Evolutionary conservation across 73 alveolate genomes (phyloP), one percentile per base, ranked within the genome.

Genomic region (Strombidium stylifer): DNA sequence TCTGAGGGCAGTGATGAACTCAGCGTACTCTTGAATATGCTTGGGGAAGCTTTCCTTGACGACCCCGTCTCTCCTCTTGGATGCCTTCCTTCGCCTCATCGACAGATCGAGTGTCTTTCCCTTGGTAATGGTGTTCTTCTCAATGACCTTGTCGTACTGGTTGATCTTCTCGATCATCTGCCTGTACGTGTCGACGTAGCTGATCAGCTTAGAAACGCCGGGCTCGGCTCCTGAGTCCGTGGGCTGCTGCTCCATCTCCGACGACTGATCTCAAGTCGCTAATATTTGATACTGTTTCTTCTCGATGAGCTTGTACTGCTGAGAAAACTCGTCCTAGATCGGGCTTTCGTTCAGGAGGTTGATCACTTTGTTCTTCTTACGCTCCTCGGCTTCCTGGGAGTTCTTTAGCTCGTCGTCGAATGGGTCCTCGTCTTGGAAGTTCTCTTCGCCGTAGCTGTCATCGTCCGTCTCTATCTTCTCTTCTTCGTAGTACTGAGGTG

Each of bases 21-120:
- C 53, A 10, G 32, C 68, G 5, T 27, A 12, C 3, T 53, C 68
- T 12, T 31, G 24, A 27, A 53, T 53, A 53, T 24, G 49, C 12
- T 18, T 24, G 26, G 51, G 46, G 12, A 27, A 53, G 12, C 26
- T 20, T 28, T 4, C 16, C 26, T 28, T 53, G 4, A 27, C 68
- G 10, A 11, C 3, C 27, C 26, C 31, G 4, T 3, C 50, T 27
- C 14, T 7, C 6, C 26, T 27, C 16, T n/a, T 53, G 16, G 23
- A 49, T 49, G 35, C 20, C 41, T 49, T 49, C 26, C n/a, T 53
- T 53, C n/a, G 2, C 16, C 68, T 24, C 18, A 27, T 53, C 16
- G 68, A 53, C 7, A 53, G 49, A 28, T 53, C 31, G 3, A 53
- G 7, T 12, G 68, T 53, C 16, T 53, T 53, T 3, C 68, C 68